Evolutionary conservation across 495 filamentous ascomycete genomes (phyloP).

Genomic region (Bathelium albidoporum): DNA sequence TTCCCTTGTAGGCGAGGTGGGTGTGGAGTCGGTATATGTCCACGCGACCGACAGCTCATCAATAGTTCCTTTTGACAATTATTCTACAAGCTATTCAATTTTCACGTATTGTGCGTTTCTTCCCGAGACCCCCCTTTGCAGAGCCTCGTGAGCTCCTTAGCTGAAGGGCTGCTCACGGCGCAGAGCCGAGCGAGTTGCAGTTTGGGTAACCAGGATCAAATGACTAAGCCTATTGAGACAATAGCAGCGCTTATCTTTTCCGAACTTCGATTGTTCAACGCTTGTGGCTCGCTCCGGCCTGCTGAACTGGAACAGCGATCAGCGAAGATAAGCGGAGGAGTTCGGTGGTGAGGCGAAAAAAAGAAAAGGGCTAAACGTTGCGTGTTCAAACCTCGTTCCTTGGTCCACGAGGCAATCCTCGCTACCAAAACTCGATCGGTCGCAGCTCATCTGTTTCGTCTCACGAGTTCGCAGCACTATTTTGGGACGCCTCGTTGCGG

Average conservation of each 20-base stretch:
- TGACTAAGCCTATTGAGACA: neutral
- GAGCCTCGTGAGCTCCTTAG: neutral
- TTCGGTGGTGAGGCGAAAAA: too few relatives aligned
- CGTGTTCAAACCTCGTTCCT: neutral
- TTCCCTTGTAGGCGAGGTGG: neutral
- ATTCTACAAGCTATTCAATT: neutral
- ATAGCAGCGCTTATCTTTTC: neutral
- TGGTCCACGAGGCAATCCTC: too few relatives aligned
- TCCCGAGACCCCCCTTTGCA: neutral
- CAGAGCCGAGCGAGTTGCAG: too few relatives aligned
- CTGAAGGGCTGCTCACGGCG: neutral
- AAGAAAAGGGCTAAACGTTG: too few relatives aligned
- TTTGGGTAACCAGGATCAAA: neutral
- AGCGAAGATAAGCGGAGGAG: neutral
- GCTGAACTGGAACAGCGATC: neutral
- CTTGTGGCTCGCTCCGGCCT: neutral
- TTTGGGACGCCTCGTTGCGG: neutral
- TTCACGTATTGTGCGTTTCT: neutral
- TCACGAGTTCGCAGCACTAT: neutral
- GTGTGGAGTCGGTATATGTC: neutral
- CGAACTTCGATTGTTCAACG: neutral
- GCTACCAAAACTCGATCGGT: neutral
- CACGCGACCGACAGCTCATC: neutral
- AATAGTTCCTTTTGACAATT: neutral
- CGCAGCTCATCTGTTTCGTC: neutral